Percentiles rank a stretch among this genome's conserved stretches.
Evolutionary conservation across 164 flowering plant genomes (phyloP).

Genomic region (Cinnamomum micranthum): DNA sequence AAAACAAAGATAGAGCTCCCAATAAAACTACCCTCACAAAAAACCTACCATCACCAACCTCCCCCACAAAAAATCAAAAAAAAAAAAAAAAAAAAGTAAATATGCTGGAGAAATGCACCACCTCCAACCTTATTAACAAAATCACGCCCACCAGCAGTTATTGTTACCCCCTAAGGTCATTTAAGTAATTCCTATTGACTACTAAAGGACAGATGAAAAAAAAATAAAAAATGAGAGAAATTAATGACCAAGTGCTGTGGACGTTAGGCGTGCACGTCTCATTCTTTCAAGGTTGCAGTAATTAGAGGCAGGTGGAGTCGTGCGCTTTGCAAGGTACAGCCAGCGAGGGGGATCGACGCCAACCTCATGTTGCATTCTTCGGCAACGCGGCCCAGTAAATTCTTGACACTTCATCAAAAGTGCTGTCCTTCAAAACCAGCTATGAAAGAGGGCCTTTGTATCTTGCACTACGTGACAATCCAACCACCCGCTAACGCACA

Average conservation of each 20-base stretch:
- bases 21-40: no score
- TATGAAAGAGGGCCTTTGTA: not conserved
- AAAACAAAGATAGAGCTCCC: no score
- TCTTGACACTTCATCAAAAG: not conserved
- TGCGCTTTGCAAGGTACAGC: not conserved
- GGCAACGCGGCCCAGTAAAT: not conserved
- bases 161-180: not conserved
- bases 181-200: no score
- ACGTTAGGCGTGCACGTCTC: not conserved
- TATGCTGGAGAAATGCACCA: no score
- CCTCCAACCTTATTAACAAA: no score
- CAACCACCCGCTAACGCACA: not conserved
- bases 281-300: not conserved
- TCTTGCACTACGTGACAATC: not conserved
- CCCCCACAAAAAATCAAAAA: no score
- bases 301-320: not conserved
- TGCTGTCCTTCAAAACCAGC: not conserved
- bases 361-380: not conserved
- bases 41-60: not conserved
- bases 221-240: no score
- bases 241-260: not conserved
- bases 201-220: not conserved
- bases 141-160: no score
- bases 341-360: not conserved
- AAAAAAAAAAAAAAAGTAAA: no score